Base-by-base conservation (phyloP, 2,329 filamentous ascomycete species). In the Knufia petricola region DNA sequence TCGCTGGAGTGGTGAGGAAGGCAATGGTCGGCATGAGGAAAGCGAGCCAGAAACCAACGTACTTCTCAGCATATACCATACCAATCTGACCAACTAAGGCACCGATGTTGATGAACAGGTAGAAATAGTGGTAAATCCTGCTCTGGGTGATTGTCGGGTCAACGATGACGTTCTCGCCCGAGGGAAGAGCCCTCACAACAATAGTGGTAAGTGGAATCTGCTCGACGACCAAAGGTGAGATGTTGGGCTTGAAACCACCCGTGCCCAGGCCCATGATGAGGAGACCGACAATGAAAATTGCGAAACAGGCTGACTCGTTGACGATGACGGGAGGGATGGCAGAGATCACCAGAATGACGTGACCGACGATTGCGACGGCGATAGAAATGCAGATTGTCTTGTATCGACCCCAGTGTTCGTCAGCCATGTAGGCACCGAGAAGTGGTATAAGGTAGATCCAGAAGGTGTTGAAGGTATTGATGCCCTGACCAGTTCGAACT, bases 211-310 rank as follows among this genome's bases (percentile, higher is more conserved):
- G 75, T 26, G 70, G 72, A 62, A 83, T 82, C 64, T 87, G 83
- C 59, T 87, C 83, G 15, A 81, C 82, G 49, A 87, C 77, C 28
- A 53, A 44, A 9, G 55, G 55, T 17, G 53, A 48, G 19, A 57
- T 54, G 60, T 88, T 89, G 54, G 82, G 77, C 71, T 89, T 89
- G 76, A 89, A 87, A 59, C 85, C 82, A 52, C 85, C 85, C 1
- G 83, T 85, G 38, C 85, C 85, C 24, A 86, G 64, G 19, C 82
- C 83, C 61, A 87, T 77, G 59, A 87, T 74, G 37, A 85, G 64
- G 54, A 85, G 71, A 26, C 79, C 77, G 21, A 80, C 64, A 1
- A 82, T 64, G 58, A 87, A 84, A 45, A 76, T 79, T 1, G 70
- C 81, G 41, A 85, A 76, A 0, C 81, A 70, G 12, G 72, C 69